Conservation (phyloP, 345 rosid genomes). For the Hibiscus trionum region DNA sequence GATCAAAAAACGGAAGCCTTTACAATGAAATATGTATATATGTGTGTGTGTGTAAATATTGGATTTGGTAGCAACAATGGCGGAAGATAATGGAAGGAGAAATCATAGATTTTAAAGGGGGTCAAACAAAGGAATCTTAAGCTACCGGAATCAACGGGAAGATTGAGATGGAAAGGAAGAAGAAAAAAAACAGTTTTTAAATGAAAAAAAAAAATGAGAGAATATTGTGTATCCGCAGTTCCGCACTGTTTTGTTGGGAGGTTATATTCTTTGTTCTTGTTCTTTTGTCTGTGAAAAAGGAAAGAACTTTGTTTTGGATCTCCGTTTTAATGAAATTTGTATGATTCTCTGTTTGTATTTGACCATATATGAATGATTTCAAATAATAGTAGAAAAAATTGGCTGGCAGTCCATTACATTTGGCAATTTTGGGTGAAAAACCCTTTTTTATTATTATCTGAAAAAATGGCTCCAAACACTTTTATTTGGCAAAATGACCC, state of each 20-base stretch:
- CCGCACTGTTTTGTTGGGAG: not conserved
- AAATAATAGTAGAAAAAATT: not conserved
- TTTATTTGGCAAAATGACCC: too few species aligned
- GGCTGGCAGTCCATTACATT: not conserved
- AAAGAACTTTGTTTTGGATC: not conserved
- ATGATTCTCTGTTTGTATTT: not conserved
- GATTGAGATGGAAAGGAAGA: not conserved
- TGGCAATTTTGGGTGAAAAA: too few species aligned
- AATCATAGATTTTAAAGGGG: not conserved
- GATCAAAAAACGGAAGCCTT: not conserved
- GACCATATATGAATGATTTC: not conserved
- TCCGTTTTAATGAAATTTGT: not conserved
- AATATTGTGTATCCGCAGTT: not conserved
- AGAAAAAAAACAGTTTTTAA: not conserved
- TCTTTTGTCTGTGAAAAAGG: not conserved
- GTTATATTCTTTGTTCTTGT: constrained; percentile 3
- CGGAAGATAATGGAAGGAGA: constrained; percentile 13
- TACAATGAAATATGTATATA: not conserved
- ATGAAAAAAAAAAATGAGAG: not conserved
- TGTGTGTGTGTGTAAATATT: not conserved
- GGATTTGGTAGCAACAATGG: constrained; percentile 10
- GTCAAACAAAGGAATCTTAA: not conserved
- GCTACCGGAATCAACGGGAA: constrained; percentile 20
- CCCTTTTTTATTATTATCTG: too few species aligned
- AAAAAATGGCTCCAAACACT: too few species aligned